Evolutionary conservation across 2,329 filamentous ascomycete genomes (phyloP), one percentile per base, ranked within the genome.

Genomic region (Calonectria naviculata): DNA sequence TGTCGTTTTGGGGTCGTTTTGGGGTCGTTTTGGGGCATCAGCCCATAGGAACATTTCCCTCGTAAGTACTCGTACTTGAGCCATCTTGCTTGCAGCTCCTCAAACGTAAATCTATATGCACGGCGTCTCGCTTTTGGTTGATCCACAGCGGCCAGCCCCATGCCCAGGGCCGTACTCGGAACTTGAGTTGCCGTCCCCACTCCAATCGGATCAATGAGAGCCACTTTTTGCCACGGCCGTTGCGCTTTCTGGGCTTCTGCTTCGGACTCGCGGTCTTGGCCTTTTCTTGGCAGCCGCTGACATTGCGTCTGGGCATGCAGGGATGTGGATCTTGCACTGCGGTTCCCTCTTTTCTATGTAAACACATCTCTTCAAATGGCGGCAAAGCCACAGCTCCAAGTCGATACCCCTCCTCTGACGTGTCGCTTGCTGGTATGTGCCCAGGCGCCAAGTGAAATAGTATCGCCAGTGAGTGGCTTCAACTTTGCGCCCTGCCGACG

Each of bases 151-250:
- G 13, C 31, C 52, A 58, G n/a, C 21, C 34, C 31, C 52, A 26
- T 36, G 31, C 21, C 52, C 52, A 58, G 19, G 52, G 17, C 31
- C 52, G 52, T 58, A 58, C 52, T 58, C 52, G 52, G 52, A 58
- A 58, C 34, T 58, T 38, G 52, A 58, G 52, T 58, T 58, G 52
- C 52, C 52, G 52, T 56, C 52, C 52, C 52, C 52, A 58, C 52
- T 36, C 52, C 10, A 46, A 46, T 46, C 42, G 42, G 42, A 46
- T 46, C 42, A 46, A 36, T 36, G 21, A 58, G 52, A 8, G 31
- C 52, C 52, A 26, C 52, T 58, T 58, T 41, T 58, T 10, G 52
- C 19, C 7, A 34, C 17, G 52, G 52, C 52, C 52, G 52, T 58
- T 58, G 52, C 29, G 56, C 38, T 15, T 38, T 44, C 56, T 12